A percentile compares a stretch with the other conserved stretches of the same genome.
These are phyloP conservation scores for Beauveria varroae DNA, from an alignment of 2,329 filamentous ascomycete genomes.

Conservation along the genomic window DNA sequence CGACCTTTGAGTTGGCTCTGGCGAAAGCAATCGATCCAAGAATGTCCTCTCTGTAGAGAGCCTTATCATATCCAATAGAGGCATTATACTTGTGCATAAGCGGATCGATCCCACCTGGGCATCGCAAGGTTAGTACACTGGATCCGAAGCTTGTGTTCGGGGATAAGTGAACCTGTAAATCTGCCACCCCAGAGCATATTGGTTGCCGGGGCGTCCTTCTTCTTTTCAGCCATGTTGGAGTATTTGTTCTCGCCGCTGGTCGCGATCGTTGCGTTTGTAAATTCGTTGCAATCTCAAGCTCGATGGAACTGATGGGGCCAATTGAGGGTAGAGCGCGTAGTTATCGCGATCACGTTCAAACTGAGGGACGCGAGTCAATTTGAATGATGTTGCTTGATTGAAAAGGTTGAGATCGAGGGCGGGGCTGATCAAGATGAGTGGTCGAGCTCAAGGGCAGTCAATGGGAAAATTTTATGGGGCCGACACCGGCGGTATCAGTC, in stretches of 20 bases:
- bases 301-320: slow-evolving; percentile 15
- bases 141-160: slow-evolving; percentile 18
- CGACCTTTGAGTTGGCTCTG: slow-evolving; percentile 66
- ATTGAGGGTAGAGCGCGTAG: slow-evolving; percentile 13
- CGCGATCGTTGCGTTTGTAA: slow-evolving; percentile 6
- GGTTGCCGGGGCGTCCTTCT: slow-evolving; percentile 22
- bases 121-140: slow-evolving; percentile 22
- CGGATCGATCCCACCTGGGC: slow-evolving; percentile 67
- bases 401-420: slow-evolving; percentile 14
- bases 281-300: slow-evolving; percentile 14
- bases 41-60: slow-evolving; percentile 75
- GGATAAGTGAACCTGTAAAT: slow-evolving; percentile 37
- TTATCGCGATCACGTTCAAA: slow-evolving; percentile 14
- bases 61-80: slow-evolving; percentile 70
- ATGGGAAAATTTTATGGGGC: background rate
- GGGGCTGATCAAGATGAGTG: slow-evolving; percentile 8
- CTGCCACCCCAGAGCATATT: slow-evolving; percentile 38
- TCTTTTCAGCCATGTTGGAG: slow-evolving; percentile 18
- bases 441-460: background rate
- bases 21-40: slow-evolving; percentile 76
- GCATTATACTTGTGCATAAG: slow-evolving; percentile 81
- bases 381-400: background rate
- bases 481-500: too few species aligned
- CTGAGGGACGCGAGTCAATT: slow-evolving; percentile 16
- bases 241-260: slow-evolving; percentile 2